Evolutionary conservation across 2,329 filamentous ascomycete genomes (phyloP).

Genomic region (Fusarium haematococcum): DNA sequence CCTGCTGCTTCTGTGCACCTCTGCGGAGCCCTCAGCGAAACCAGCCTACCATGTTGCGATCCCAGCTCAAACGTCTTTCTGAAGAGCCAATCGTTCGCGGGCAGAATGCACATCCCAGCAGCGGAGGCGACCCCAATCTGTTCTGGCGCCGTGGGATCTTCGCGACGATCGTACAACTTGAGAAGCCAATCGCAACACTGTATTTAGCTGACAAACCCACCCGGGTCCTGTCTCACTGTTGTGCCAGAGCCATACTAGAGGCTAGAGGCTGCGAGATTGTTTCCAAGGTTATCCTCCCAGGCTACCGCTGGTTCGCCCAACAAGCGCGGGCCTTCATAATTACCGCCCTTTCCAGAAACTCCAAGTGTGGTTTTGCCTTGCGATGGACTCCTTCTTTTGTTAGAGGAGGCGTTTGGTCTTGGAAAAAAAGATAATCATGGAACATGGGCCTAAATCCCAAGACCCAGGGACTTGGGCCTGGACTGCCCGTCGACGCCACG

Average conservation of each 20-base stretch:
- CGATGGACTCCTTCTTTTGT: constrained; percentile 7
- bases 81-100: constrained; percentile 32
- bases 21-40: constrained; percentile 20
- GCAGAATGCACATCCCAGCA: constrained; percentile 31
- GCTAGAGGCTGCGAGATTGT: constrained; percentile 16
- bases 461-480: constrained; percentile 43
- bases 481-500: constrained; percentile 43
- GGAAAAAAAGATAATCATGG: constrained; percentile 22
- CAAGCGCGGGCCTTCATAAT: constrained; percentile 5
- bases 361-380: constrained; percentile 5
- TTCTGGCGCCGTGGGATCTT: constrained; percentile 43
- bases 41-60: constrained; percentile 17
- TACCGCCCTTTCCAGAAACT: not conserved
- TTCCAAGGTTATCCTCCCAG: constrained; percentile 11
- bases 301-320: constrained; percentile 13
- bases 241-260: constrained; percentile 9
- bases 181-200: constrained; percentile 51
- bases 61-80: constrained; percentile 26
- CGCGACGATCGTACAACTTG: constrained; percentile 44
- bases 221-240: constrained; percentile 7
- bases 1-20: constrained; percentile 32
- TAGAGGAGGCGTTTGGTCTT: constrained; percentile 26
- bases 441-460: constrained; percentile 23
- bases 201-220: constrained; percentile 40
- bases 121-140: constrained; percentile 43